Evolutionary conservation across 805 yeast species (phyloP).

Genomic region (Starmera caribaea): DNA sequence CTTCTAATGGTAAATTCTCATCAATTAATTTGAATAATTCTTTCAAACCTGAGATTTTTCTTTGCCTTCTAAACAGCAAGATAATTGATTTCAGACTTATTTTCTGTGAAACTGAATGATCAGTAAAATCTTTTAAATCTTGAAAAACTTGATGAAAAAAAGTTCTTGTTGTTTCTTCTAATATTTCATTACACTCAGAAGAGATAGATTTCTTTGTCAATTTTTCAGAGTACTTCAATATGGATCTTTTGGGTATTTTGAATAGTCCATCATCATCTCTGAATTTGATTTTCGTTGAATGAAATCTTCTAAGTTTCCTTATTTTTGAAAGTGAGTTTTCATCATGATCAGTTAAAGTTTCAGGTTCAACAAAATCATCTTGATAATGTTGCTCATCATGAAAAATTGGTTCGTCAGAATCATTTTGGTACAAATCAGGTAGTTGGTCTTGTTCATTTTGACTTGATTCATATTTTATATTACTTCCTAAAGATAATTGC

Average conservation of each 20-base stretch:
- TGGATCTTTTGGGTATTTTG: slow-evolving; percentile 1
- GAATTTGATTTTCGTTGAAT: neutral
- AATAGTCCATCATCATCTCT: slow-evolving; percentile 1
- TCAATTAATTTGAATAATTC: slow-evolving; percentile 18
- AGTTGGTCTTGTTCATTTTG: too few species aligned
- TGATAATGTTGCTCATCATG: too few species aligned
- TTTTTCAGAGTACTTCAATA: slow-evolving; percentile 5
- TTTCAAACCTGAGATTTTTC: slow-evolving; percentile 11
- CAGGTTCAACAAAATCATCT: too few species aligned
- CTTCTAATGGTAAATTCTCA: slow-evolving; percentile 20
- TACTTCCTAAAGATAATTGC: too few species aligned
- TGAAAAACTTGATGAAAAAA: slow-evolving; percentile 19
- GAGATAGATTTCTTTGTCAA: slow-evolving; percentile 7
- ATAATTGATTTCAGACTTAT: slow-evolving; percentile 18
- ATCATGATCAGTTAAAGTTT: neutral
- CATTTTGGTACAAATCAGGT: too few species aligned
- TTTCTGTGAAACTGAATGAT: slow-evolving; percentile 20
- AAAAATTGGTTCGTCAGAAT: too few species aligned
- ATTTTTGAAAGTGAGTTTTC: neutral
- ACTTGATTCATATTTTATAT: too few species aligned
- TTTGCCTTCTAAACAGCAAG: slow-evolving; percentile 21
- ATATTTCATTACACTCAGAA: slow-evolving; percentile 12
- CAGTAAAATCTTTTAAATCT: slow-evolving; percentile 23
- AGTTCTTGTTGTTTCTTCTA: slow-evolving; percentile 16
- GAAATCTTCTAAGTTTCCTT: slow-evolving; percentile 1